Percentiles rank a stretch among this genome's conserved stretches.
Conservation (phyloP, 805 yeast species). For the Yueomyces sinensis region DNA sequence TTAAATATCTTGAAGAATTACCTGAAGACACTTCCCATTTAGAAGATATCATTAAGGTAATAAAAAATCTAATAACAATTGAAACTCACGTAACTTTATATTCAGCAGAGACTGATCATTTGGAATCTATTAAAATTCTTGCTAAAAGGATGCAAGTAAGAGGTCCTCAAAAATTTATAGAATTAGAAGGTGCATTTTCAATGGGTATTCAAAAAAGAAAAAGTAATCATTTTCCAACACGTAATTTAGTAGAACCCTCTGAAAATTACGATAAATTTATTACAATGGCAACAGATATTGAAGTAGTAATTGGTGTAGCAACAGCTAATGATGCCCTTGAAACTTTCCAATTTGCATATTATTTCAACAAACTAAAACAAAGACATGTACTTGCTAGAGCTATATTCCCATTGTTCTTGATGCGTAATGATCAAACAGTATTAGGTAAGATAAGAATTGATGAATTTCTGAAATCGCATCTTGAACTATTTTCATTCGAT, state of each 20-base stretch:
- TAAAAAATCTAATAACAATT: conserved; percentile 20
- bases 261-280: conserved; percentile 15
- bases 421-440: conserved; percentile 49
- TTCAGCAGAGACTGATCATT: conserved; percentile 5
- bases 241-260: conserved; percentile 20
- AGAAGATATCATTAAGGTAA: conserved; percentile 15
- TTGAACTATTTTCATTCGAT: conserved; percentile 28
- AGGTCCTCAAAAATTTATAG: conserved; percentile 3
- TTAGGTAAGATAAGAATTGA: conserved; percentile 35
- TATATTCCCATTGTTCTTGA: conserved; percentile 43
- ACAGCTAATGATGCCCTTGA: conserved; percentile 21
- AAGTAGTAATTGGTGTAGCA: conserved; percentile 22
- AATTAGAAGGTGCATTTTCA: conserved; percentile 28
- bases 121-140: conserved; percentile 7
- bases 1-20: conserved; percentile 10
- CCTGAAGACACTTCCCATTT: conserved; percentile 2
- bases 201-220: conserved; percentile 34
- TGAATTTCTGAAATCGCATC: conserved; percentile 28
- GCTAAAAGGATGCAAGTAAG: conserved; percentile 1
- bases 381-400: conserved; percentile 43
- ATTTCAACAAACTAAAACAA: conserved; percentile 24
- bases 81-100: conserved; percentile 8
- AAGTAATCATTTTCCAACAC: conserved; percentile 37
- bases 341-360: conserved; percentile 20
- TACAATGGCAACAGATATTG: conserved; percentile 27